Evolutionary conservation across 73 alveolate species (phyloP), one percentile per base, ranked within the genome.

Genomic region (Uronychia setigera): DNA sequence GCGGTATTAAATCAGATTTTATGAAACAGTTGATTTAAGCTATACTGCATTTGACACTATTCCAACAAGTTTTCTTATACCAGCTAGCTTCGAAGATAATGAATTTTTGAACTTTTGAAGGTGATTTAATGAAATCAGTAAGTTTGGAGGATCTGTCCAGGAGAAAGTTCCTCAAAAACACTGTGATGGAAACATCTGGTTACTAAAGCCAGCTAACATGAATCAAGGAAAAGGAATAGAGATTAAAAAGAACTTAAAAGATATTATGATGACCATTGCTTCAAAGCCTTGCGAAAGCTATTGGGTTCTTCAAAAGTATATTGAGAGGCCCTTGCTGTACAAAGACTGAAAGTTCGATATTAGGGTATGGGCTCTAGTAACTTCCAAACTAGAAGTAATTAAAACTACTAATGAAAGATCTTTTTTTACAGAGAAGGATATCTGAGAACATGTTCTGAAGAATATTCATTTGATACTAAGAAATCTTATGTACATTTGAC

Each of bases 331-430:
- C 19, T 59, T 97, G 46, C 90, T 97, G 57, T 95, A 92, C 85
- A 93, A 97, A 59, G 96, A 94, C 32, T 85, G 99, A 85, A 97
- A 97, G 85, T 97, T 97, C 90, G 99, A 97, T 87, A 81, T 97
- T n/a, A 87, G 99, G 82, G 96, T 97, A 1, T 97, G 99, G 99
- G 98, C 92, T 34, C 78, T 95, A 32, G 80, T 97, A 0, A 95
- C 95, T 0, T 33, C 84, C 31, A 82, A 83, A 35, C 88, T 83
- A 60, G 92, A 81, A 60, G 80, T 81, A 19, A 19, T 5, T 19
- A 11, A 11, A 1, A 29, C 0, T 32, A 85, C 5, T 84, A 58
- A 5, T 78, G 77, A 35, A 87, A 83, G 74, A 60, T 95, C 46
- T 92, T 74, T 33, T 84, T 86, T 78, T 92, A 90, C 81, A 77